Conservation (phyloP, 2,329 filamentous ascomycete genomes). For the Trichoderma pleuroti region DNA sequence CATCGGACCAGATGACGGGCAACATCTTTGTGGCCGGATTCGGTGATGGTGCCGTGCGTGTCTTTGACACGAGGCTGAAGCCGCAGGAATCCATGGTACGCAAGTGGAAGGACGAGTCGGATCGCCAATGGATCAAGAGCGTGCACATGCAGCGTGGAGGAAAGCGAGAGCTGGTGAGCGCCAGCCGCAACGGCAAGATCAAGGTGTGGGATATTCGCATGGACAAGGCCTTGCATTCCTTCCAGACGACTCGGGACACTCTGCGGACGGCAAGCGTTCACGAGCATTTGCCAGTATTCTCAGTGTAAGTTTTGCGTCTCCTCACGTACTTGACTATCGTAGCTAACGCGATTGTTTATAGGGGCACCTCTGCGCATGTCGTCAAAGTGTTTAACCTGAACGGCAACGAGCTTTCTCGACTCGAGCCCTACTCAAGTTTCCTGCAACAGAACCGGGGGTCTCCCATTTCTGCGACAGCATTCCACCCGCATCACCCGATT, state of each 20-base stretch:
- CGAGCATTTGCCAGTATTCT: constrained; percentile 94
- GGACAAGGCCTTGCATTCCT: constrained; percentile 70
- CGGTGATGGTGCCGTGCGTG: constrained; percentile 87
- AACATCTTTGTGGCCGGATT: constrained; percentile 96
- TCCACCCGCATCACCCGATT: constrained; percentile 92
- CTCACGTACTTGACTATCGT: constrained; percentile 3
- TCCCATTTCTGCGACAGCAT: constrained; percentile 84
- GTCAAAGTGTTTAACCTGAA: constrained; percentile 93
- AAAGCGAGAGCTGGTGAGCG: constrained; percentile 83
- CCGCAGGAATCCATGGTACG: constrained; percentile 90
- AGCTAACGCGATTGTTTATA: constrained; percentile 35
- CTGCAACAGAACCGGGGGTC: constrained; percentile 74
- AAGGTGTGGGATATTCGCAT: constrained; percentile 95
- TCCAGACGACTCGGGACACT: constrained; percentile 71
- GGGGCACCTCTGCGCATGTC: constrained; percentile 80
- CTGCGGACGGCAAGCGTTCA: constrained; percentile 86
- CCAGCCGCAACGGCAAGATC: constrained; percentile 88
- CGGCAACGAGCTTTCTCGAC: constrained; percentile 71
- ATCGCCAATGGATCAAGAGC: constrained; percentile 88
- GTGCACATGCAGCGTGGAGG: constrained; percentile 97
- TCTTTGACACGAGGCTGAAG: constrained; percentile 84
- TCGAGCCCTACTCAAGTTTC: constrained; percentile 89
- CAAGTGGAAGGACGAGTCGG: constrained; percentile 88
- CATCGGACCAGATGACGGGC: constrained; percentile 95
- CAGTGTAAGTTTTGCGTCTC: constrained; percentile 61